A percentile compares a stretch with the other conserved stretches of the same genome.
These are phyloP conservation scores for Nicotiana attenuata DNA, from an alignment of 257 asterid genomes.

Conservation along the genomic window DNA sequence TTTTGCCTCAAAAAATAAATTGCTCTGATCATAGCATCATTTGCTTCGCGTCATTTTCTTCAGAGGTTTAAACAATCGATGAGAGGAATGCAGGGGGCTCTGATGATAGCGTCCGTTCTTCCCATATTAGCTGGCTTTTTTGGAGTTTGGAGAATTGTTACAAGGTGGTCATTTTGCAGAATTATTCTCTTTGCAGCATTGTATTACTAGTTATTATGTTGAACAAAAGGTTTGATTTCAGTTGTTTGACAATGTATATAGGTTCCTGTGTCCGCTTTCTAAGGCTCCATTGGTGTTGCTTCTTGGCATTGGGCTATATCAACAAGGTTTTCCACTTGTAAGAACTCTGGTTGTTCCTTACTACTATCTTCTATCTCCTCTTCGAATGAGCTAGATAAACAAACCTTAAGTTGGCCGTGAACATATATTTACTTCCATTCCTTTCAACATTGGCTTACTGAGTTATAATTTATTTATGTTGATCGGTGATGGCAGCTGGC, in stretches of 20 bases:
- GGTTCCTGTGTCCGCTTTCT: slow-evolving; percentile 84
- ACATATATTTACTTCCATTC: neutral
- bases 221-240: neutral
- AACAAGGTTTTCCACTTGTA: slow-evolving; percentile 85
- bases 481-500: slow-evolving; percentile 27
- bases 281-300: slow-evolving; percentile 74
- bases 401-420: neutral
- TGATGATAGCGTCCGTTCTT: slow-evolving; percentile 66
- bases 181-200: neutral
- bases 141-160: slow-evolving; percentile 85
- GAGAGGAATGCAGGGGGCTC: slow-evolving; percentile 89
- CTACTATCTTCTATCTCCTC: neutral
- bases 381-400: neutral
- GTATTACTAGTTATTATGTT: neutral
- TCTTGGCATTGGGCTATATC: slow-evolving; percentile 84
- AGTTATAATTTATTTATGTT: neutral
- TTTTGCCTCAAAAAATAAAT: neutral
- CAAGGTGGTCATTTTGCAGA: slow-evolving; percentile 30
- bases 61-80: slow-evolving; percentile 76
- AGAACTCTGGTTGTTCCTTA: slow-evolving; percentile 9
- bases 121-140: slow-evolving; percentile 75
- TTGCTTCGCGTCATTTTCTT: slow-evolving; percentile 6
- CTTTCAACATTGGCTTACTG: neutral
- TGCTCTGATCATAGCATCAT: neutral
- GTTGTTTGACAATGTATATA: slow-evolving; percentile 35